Conservation (phyloP, 73 alveolate species). For the Paramecium primaurelia region DNA sequence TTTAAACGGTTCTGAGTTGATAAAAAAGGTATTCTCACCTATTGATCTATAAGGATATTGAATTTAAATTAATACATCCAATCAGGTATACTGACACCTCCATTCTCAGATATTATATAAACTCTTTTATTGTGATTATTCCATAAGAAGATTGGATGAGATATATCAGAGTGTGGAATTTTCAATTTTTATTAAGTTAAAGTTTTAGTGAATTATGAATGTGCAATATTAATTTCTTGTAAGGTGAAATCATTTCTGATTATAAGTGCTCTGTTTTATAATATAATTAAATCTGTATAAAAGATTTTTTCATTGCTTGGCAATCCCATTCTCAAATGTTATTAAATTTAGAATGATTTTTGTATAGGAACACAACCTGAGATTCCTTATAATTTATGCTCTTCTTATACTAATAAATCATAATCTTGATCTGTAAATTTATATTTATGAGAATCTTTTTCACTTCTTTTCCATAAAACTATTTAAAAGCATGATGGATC, state of each 20-base stretch:
- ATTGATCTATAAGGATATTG: background rate
- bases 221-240: background rate
- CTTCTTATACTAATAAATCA: background rate
- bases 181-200: background rate
- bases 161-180: background rate
- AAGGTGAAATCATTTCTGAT: background rate
- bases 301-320: background rate
- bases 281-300: background rate
- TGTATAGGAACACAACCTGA: background rate
- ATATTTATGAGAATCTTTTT: background rate
- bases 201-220: background rate
- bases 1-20: background rate
- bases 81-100: conserved; percentile 37
- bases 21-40: background rate
- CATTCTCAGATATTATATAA: background rate
- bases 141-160: conserved; percentile 24
- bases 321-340: background rate
- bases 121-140: background rate
- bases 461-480: background rate
- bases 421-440: background rate
- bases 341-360: background rate
- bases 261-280: background rate
- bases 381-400: background rate
- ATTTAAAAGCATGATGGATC: background rate
- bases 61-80: background rate